Base-by-base conservation (phyloP, 257 asterid genomes). In the Osmanthus fragrans region DNA sequence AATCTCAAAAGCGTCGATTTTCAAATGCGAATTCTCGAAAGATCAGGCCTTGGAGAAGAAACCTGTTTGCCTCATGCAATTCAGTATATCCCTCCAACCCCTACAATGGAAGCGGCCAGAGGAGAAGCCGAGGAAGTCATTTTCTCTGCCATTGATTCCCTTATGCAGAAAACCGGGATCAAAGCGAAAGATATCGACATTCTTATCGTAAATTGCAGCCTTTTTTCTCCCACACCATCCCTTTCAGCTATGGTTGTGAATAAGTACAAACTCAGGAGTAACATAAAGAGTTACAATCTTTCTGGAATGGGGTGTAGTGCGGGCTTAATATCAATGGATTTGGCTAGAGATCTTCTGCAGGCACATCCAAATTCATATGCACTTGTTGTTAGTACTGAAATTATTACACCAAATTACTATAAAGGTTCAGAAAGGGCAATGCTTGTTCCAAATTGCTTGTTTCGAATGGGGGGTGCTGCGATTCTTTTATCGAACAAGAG, bases 241-340 rank as follows among this genome's bases (percentile, higher is more conserved):
- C 84, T 89, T 13, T 86, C 94, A 7, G 90, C 94, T 8, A 87
- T 89, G 91, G 84, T 89, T 12, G 76, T 89, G 16, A 89, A 89
- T 39, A 84, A 87, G 18, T 89, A 86, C 80, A 84, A 86, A 78
- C 72, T 89, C 12, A 66, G 91, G n/a, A 87, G 91, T 54, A 89
- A 89, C 11, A 76, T 89, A 18, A 87, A 85, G 81, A 83, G 89
- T 80, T 82, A 30, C 1, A 87, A 87, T 2, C 85, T 89, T 29
- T 87, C 91, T 66, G 90, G 94, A 4, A 89, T 89, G 93, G 93
- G 94, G 7, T 89, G 94, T 79, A 87, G 91, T 64, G 94, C 94
- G 0, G 94, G 94, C 0, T 8, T 89, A 6, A 83, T 89, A 7
- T 87, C 94, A 0, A 84, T 89, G 1, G 89, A 89, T 33, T 66